A percentile compares a stretch with the other conserved stretches of the same genome.
These are phyloP conservation scores for Botrytis squamosa DNA, from an alignment of 2,329 filamentous ascomycete genomes.

Conservation along the genomic window DNA sequence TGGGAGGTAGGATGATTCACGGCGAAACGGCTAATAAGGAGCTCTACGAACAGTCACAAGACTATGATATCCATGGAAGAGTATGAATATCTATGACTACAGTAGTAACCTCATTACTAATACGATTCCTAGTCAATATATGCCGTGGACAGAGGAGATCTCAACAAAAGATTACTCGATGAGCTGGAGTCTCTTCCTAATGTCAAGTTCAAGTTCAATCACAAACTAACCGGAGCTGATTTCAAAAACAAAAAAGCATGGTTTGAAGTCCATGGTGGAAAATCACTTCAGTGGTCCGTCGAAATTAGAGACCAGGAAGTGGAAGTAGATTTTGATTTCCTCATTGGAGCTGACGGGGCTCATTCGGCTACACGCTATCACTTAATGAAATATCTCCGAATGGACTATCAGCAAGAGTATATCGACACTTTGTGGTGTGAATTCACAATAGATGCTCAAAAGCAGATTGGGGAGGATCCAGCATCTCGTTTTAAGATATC, in stretches of 20 bases:
- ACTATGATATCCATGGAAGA: conserved; percentile 85
- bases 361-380: conserved; percentile 90
- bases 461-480: conserved; percentile 35
- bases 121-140: conserved; percentile 64
- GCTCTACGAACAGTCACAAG: conserved; percentile 75
- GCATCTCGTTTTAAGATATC: conserved; percentile 70
- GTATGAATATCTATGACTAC: conserved; percentile 47
- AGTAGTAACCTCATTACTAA: conserved; percentile 5
- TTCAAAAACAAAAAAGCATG: conserved; percentile 78
- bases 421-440: conserved; percentile 98
- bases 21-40: conserved; percentile 61
- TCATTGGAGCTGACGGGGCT: conserved; percentile 93
- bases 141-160: conserved; percentile 77
- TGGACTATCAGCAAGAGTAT: conserved; percentile 92
- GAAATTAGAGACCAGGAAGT: conserved; percentile 56
- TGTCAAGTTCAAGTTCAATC: conserved; percentile 87
- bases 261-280: conserved; percentile 65
- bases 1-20: conserved; percentile 97
- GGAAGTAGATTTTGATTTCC: conserved; percentile 82
- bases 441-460: conserved; percentile 63
- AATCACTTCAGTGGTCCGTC: conserved; percentile 28
- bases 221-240: conserved; percentile 89
- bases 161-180: conserved; percentile 83
- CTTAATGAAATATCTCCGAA: conserved; percentile 89
- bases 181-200: conserved; percentile 81